Percentiles rank a stretch among this genome's conserved stretches.
These are phyloP conservation scores for Ustilago vetiveriae DNA, from an alignment of 1,284 basidiomycete genomes.

Conservation along the genomic window DNA sequence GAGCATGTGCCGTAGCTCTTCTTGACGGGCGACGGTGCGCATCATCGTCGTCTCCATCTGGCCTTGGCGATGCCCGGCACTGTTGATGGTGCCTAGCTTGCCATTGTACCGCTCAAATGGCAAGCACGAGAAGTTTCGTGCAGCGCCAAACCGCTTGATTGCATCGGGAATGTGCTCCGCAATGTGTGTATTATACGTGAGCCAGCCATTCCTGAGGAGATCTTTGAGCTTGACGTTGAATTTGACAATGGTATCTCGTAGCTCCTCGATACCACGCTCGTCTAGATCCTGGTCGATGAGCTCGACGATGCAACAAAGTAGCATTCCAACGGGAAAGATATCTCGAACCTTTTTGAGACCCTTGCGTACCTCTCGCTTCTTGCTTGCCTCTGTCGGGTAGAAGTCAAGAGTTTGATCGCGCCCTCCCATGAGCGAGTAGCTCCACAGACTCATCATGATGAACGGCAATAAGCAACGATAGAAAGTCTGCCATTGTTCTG, in stretches of 20 bases:
- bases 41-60: conserved; percentile 1
- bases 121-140: background rate
- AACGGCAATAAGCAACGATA: background rate
- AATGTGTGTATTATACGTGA: conserved; percentile 2
- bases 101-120: conserved; percentile 8
- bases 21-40: background rate
- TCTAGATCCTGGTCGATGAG: background rate
- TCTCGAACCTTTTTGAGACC: conserved; percentile 1
- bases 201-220: conserved; percentile 6
- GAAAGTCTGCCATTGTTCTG: background rate
- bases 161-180: background rate
- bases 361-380: background rate
- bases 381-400: background rate
- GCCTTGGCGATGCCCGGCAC: background rate
- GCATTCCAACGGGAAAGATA: conserved; percentile 2
- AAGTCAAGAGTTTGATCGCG: background rate
- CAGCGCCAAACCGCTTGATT: background rate
- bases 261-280: background rate
- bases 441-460: conserved; percentile 1
- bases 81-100: background rate
- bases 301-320: conserved; percentile 7
- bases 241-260: background rate
- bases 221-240: conserved; percentile 3
- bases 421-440: background rate
- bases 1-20: background rate